A percentile compares a stretch with the other conserved stretches of the same genome.
Evolutionary conservation across 768 basidiomycete species (phyloP).

Genomic region (Pluteus cervinus): DNA sequence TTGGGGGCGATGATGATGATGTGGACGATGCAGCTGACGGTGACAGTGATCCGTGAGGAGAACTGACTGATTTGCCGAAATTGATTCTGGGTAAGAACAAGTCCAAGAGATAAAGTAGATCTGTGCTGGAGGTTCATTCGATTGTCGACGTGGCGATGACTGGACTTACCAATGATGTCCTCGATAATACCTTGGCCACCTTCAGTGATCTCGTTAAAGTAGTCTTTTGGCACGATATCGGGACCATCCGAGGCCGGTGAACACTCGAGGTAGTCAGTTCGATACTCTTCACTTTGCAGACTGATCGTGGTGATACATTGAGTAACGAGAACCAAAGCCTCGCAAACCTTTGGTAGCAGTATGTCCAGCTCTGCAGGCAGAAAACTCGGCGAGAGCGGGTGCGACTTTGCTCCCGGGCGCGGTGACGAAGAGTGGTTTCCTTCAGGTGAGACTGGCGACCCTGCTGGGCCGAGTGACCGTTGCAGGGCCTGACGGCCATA

Average conservation of each 20-base stretch:
- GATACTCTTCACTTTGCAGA: conserved; percentile 42
- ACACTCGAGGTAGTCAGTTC: conserved; percentile 12
- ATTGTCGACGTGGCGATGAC: not conserved
- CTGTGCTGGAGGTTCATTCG: conserved; percentile 28
- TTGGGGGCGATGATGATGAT: conserved; percentile 17
- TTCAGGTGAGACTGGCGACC: conserved; percentile 5
- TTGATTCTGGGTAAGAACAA: conserved; percentile 81
- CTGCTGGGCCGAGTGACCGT: conserved; percentile 31
- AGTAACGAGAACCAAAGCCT: conserved; percentile 71
- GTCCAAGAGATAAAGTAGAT: conserved; percentile 69
- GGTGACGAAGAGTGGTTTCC: conserved; percentile 9
- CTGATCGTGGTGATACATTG: conserved; percentile 69
- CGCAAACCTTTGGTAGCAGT: conserved; percentile 71
- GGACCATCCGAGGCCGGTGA: conserved; percentile 11
- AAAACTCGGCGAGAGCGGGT: not conserved
- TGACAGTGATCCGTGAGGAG: no score
- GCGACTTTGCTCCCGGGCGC: not conserved
- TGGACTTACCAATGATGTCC: conserved; percentile 52
- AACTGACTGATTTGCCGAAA: conserved; percentile 57
- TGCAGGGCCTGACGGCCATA: conserved; percentile 53
- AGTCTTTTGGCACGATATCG: conserved; percentile 24
- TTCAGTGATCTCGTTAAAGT: conserved; percentile 38
- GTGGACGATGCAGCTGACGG: no score
- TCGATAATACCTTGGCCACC: conserved; percentile 44
- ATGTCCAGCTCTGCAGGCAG: conserved; percentile 49